Conservation (phyloP, 2,329 filamentous ascomycete species). For the Remersonia thermophila region DNA sequence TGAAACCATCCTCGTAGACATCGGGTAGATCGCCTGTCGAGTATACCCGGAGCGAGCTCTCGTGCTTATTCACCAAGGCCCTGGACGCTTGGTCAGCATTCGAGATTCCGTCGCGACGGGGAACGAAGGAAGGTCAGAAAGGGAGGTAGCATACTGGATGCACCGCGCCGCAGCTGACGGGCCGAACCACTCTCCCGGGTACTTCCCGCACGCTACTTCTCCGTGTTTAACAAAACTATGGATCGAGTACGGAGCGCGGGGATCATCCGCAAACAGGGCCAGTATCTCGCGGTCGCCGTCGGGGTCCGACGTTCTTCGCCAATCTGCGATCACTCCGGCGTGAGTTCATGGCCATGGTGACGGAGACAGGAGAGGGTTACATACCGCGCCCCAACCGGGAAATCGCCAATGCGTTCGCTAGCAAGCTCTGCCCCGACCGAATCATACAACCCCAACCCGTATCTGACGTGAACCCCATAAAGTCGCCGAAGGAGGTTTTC, state of each 20-base stretch:
- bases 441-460: conserved; percentile 99
- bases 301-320: conserved; percentile 52
- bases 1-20: conserved; percentile 83
- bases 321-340: conserved; percentile 37
- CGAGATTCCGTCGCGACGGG: not conserved
- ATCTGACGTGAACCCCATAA: conserved; percentile 78
- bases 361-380: conserved; percentile 7
- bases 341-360: not conserved
- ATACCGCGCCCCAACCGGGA: conserved; percentile 67
- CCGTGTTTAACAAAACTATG: conserved; percentile 89
- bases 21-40: conserved; percentile 82
- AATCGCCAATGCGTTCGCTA: conserved; percentile 72
- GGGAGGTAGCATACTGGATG: conserved; percentile 82
- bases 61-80: conserved; percentile 57
- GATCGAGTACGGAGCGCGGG: conserved; percentile 80
- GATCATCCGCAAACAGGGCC: conserved; percentile 75
- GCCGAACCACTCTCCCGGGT: conserved; percentile 96
- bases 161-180: conserved; percentile 92
- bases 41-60: conserved; percentile 64
- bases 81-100: conserved; percentile 32
- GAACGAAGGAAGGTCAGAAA: too few relatives aligned
- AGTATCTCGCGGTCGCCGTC: conserved; percentile 59
- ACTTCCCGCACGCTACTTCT: conserved; percentile 76
- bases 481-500: conserved; percentile 66
- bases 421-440: conserved; percentile 79